Evolutionary conservation across 208 protist species (phyloP).

Genomic region (Wallacemonas sp.): DNA sequence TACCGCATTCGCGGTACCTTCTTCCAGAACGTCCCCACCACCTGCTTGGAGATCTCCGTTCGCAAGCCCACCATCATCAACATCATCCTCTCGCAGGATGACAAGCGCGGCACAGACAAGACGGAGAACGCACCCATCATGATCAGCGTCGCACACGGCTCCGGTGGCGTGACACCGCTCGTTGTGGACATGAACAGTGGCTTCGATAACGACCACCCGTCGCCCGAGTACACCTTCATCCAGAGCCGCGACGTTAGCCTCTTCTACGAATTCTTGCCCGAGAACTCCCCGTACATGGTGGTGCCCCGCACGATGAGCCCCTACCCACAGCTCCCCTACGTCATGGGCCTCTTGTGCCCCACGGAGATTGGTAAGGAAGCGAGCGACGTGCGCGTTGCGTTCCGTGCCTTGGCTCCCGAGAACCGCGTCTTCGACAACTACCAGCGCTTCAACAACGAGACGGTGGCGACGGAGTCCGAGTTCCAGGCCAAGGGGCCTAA

Average conservation of each 20-base stretch:
- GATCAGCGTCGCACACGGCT: constrained; percentile 75
- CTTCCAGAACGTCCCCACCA: constrained; percentile 63
- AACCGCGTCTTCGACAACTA: constrained; percentile 76
- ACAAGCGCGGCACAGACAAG: constrained; percentile 72
- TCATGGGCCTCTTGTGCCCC: constrained; percentile 54
- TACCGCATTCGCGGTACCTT: constrained; percentile 82
- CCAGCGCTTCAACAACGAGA: constrained; percentile 61
- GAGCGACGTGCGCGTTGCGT: constrained; percentile 55
- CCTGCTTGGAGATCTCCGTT: constrained; percentile 70
- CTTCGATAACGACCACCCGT: constrained; percentile 80
- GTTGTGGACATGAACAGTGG: constrained; percentile 71
- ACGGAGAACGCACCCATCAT: constrained; percentile 69
- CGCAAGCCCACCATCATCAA: constrained; percentile 41
- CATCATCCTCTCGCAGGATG: constrained; percentile 73
- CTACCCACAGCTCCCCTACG: constrained; percentile 57
- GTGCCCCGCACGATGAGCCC: constrained; percentile 65
- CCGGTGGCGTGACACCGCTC: constrained; percentile 45
- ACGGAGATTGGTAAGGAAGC: constrained; percentile 55
- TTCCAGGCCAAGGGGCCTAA: constrained; percentile 65
- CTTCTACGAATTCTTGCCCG: constrained; percentile 75
- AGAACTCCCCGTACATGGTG: constrained; percentile 81
- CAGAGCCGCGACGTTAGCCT: constrained; percentile 73
- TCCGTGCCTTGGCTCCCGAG: constrained; percentile 60
- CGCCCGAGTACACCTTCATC: constrained; percentile 69
- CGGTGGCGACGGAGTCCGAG: constrained; percentile 63